Evolutionary conservation across 2,329 filamentous ascomycete genomes (phyloP).

Genomic region (Venturia pyrina): DNA sequence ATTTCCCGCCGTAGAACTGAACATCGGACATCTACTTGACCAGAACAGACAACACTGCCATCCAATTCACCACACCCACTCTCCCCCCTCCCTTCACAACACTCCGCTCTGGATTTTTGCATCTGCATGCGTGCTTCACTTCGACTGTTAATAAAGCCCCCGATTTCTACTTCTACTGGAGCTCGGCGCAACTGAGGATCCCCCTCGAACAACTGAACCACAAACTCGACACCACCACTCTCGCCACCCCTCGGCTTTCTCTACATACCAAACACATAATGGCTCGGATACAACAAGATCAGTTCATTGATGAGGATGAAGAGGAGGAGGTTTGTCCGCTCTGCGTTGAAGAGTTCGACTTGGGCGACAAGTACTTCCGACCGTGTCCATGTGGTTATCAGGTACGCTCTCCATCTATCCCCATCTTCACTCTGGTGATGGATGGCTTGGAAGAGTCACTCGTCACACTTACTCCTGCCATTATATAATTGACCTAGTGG

Average conservation of each 20-base stretch:
- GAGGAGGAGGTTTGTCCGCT: slow-evolving; percentile 63
- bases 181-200: background rate
- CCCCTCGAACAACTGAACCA: slow-evolving; percentile 1
- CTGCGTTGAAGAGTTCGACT: slow-evolving; percentile 97
- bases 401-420: slow-evolving; percentile 44
- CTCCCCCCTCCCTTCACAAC: background rate
- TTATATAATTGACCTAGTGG: background rate
- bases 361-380: slow-evolving; percentile 92
- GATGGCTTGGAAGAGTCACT: slow-evolving; percentile 4
- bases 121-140: background rate
- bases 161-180: slow-evolving; percentile 6
- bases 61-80: background rate
- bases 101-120: background rate
- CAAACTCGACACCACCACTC: slow-evolving; percentile 14
- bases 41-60: background rate
- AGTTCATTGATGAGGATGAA: slow-evolving; percentile 44
- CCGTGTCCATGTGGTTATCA: slow-evolving; percentile 98
- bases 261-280: slow-evolving; percentile 23
- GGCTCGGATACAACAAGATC: slow-evolving; percentile 40
- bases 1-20: too few species aligned
- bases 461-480: background rate
- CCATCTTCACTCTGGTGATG: background rate
- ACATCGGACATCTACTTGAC: background rate
- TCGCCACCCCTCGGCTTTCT: slow-evolving; percentile 15
- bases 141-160: background rate